Conservation (phyloP, 2,329 filamentous ascomycete species). For the Xylaria sp. region DNA sequence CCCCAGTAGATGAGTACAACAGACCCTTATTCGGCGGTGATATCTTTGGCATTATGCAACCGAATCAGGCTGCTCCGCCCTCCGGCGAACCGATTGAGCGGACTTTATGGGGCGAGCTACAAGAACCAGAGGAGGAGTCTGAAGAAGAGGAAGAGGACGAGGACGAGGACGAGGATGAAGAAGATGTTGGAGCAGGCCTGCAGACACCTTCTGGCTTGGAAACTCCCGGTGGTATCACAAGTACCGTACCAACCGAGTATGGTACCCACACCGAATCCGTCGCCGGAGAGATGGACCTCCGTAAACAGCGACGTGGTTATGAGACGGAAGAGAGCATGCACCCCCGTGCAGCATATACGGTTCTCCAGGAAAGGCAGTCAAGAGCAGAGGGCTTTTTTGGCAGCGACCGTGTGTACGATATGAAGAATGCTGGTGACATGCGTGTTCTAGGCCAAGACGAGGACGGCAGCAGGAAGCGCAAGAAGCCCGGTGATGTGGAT, state of each 20-base stretch:
- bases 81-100: constrained; percentile 85
- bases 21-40: constrained; percentile 92
- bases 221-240: constrained; percentile 83
- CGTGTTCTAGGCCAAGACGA: constrained; percentile 85
- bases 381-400: constrained; percentile 94
- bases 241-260: constrained; percentile 83
- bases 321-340: constrained; percentile 84
- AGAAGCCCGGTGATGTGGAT: constrained; percentile 96
- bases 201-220: constrained; percentile 82
- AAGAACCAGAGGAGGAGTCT: constrained; percentile 68
- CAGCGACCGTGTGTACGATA: constrained; percentile 91
- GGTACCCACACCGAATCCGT: constrained; percentile 76
- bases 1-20: constrained; percentile 93
- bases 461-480: constrained; percentile 78
- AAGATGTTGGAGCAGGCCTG: constrained; percentile 70
- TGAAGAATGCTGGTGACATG: constrained; percentile 68
- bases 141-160: constrained; percentile 77
- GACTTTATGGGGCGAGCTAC: constrained; percentile 90
- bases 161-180: constrained; percentile 71
- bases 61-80: constrained; percentile 52
- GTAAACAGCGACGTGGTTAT: constrained; percentile 84
- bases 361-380: constrained; percentile 88
- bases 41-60: constrained; percentile 80
- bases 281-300: constrained; percentile 87
- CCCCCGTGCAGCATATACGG: constrained; percentile 84